Conservation (phyloP, 2,329 filamentous ascomycete genomes). For the Aspergillus sp. region DNA sequence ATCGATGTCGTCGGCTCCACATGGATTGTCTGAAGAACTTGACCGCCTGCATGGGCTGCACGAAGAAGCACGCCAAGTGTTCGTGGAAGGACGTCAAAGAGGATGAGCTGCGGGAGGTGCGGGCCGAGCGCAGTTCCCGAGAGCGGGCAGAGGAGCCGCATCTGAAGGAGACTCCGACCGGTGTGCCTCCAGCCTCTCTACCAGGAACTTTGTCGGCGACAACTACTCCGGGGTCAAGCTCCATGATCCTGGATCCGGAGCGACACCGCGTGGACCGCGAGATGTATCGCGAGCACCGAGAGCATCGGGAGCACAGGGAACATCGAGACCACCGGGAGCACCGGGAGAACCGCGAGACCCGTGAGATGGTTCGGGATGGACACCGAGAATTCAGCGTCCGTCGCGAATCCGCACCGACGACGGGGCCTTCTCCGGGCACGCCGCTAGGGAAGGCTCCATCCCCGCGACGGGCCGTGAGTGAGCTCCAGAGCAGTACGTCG, state of each 20-base stretch:
- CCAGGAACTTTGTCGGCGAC: slow-evolving; percentile 8
- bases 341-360: no score
- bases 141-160: slow-evolving; percentile 17
- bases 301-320: background rate
- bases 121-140: slow-evolving; percentile 14
- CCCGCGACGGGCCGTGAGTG: slow-evolving; percentile 39
- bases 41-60: slow-evolving; percentile 83
- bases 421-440: slow-evolving; percentile 21
- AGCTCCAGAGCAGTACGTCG: slow-evolving; percentile 30
- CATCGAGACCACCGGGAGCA: background rate
- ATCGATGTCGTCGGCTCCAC: slow-evolving; percentile 75
- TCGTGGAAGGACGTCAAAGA: slow-evolving; percentile 79
- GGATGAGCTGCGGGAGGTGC: slow-evolving; percentile 57
- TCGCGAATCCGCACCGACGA: slow-evolving; percentile 23
- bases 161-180: slow-evolving; percentile 13
- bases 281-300: background rate
- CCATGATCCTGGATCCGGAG: background rate
- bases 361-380: background rate
- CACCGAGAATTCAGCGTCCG: slow-evolving; percentile 14
- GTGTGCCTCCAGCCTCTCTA: slow-evolving; percentile 5
- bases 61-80: slow-evolving; percentile 86
- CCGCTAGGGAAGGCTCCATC: slow-evolving; percentile 26
- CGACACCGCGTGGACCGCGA: background rate
- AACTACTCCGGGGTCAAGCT: slow-evolving; percentile 6
- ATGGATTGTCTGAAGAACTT: slow-evolving; percentile 83